phyloP scores from a whole-genome alignment of 441 rosid species.

The Geranium incanum region DNA sequence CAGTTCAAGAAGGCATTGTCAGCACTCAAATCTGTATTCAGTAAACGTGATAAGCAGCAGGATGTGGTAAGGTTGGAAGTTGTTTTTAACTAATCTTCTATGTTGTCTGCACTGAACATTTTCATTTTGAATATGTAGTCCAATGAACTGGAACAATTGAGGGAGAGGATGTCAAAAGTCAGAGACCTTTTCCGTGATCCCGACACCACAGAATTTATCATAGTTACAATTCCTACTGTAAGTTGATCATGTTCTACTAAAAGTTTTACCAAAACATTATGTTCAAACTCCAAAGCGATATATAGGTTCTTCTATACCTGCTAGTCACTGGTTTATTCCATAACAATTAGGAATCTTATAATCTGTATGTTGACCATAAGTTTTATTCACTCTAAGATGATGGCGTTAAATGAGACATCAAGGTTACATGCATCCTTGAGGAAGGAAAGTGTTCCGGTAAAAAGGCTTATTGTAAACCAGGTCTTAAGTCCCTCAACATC shows the following conservation, averaged over 20 bases:
- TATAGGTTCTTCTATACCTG: not conserved
- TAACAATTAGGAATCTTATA: not conserved
- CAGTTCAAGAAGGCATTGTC: conserved; percentile 70
- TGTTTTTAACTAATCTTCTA: conserved; percentile 15
- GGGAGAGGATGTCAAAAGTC: conserved; percentile 62
- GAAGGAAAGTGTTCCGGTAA: conserved; percentile 59
- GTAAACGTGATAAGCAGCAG: conserved; percentile 41
- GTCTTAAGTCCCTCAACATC: conserved; percentile 50
- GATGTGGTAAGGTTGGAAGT: conserved; percentile 41
- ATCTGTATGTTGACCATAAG: conserved; percentile 8
- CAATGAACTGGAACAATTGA: conserved; percentile 49
- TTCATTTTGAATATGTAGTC: conserved; percentile 30
- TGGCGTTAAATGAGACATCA: conserved; percentile 68
- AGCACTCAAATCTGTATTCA: conserved; percentile 53
- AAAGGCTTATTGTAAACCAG: conserved; percentile 59
- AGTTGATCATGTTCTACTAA: conserved; percentile 9
- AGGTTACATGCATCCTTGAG: conserved; percentile 58
- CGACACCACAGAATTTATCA: conserved; percentile 56
- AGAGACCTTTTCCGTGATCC: conserved; percentile 53
- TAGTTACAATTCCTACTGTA: conserved; percentile 80
- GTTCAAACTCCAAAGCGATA: not conserved
- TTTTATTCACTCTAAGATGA: conserved; percentile 36
- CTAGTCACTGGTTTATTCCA: not conserved
- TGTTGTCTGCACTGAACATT: conserved; percentile 17
- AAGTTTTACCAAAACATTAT: not conserved